Evolutionary conservation across 768 basidiomycete genomes (phyloP).

Genomic region (Obba rivulosa): DNA sequence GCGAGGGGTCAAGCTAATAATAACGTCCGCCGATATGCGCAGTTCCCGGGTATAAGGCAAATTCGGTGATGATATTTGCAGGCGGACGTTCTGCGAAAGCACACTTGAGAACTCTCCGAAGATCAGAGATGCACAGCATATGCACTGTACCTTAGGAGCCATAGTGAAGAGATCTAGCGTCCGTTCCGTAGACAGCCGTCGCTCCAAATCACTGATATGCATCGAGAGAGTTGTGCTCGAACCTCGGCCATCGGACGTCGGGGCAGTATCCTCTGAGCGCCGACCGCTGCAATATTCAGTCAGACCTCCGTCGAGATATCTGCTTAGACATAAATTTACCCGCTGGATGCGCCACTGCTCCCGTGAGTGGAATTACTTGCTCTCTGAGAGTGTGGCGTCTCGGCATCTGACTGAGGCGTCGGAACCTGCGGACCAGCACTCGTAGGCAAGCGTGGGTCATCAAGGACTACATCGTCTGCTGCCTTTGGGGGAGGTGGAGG

Average conservation of each 20-base stretch:
- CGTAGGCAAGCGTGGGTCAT: conserved; percentile 18
- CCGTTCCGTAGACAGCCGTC: conserved; percentile 65
- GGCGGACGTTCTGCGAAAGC: conserved; percentile 65
- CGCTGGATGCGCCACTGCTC: conserved; percentile 44
- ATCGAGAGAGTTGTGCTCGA: conserved; percentile 48
- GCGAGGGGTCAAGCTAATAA: conserved; percentile 72
- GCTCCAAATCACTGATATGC: conserved; percentile 75
- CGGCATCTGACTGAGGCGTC: too few species aligned
- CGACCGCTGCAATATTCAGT: conserved; percentile 38
- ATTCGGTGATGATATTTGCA: conserved; percentile 82
- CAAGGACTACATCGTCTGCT: conserved; percentile 52
- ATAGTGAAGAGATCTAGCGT: conserved; percentile 95
- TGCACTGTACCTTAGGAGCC: conserved; percentile 67
- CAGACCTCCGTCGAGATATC: too few species aligned
- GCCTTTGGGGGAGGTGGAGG: conserved; percentile 24
- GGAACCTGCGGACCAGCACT: too few species aligned
- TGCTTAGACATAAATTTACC: conserved; percentile 35
- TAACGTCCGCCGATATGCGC: conserved; percentile 64
- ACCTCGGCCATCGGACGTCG: conserved; percentile 46
- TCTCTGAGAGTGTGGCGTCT: conserved; percentile 15
- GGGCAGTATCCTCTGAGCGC: conserved; percentile 53
- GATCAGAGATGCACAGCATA: too few species aligned
- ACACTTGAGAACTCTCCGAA: background rate
- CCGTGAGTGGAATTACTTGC: conserved; percentile 20
- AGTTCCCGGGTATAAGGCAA: conserved; percentile 77